Evolutionary conservation across 805 yeast genomes (phyloP).

Genomic region (Yarrowia porcina): DNA sequence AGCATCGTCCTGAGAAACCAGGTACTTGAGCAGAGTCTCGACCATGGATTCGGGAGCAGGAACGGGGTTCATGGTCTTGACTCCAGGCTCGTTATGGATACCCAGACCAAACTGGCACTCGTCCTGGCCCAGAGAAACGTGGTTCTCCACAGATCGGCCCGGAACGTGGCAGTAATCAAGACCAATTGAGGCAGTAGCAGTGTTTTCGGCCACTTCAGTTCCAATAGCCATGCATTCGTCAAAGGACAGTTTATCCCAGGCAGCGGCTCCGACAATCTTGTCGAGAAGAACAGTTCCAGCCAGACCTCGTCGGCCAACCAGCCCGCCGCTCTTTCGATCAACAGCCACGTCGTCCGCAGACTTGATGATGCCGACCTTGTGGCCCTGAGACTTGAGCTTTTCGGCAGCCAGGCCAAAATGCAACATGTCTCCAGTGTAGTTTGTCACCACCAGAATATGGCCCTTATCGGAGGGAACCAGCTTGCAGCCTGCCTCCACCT

Average conservation of each 20-base stretch:
- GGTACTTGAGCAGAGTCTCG: constrained; percentile 52
- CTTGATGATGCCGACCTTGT: constrained; percentile 64
- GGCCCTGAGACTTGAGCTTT: constrained; percentile 76
- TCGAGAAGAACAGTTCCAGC: constrained; percentile 90
- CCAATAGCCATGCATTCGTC: constrained; percentile 59
- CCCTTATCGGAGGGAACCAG: constrained; percentile 59
- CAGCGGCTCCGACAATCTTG: constrained; percentile 76
- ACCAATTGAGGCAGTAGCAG: constrained; percentile 87
- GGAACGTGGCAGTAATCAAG: constrained; percentile 89
- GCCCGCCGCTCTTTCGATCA: constrained; percentile 72
- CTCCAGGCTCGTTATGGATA: constrained; percentile 92
- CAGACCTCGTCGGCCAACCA: constrained; percentile 65
- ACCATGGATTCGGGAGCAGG: constrained; percentile 66
- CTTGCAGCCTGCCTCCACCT: constrained; percentile 68
- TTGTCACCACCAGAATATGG: constrained; percentile 75
- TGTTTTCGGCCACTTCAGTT: constrained; percentile 53
- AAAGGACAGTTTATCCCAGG: constrained; percentile 46
- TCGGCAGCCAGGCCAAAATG: constrained; percentile 93
- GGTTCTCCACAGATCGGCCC: constrained; percentile 58
- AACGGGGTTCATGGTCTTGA: constrained; percentile 51
- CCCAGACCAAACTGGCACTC: constrained; percentile 94
- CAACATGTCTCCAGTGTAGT: constrained; percentile 90
- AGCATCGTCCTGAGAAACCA: constrained; percentile 74
- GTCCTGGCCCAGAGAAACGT: constrained; percentile 45
- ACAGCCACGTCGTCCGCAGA: constrained; percentile 94